Base-by-base conservation (phyloP, 2,329 filamentous ascomycete genomes). In the Monilinia fructigena region DNA sequence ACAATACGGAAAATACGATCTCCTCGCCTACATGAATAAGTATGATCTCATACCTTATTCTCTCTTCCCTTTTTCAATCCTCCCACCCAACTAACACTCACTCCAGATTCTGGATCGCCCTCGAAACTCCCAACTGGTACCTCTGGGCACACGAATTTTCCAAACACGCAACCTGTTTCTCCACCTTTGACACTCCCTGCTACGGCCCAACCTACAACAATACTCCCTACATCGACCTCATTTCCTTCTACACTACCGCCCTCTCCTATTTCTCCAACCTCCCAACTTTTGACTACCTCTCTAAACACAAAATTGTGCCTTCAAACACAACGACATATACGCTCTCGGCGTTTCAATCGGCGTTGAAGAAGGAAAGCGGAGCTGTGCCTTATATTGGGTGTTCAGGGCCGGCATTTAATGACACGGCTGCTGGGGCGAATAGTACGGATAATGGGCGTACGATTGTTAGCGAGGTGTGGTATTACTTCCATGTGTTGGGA, bases 121-220 rank as follows among this genome's bases (percentile, higher is more conserved):
- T 85, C 70, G 78, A 78, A 68, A 81, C 82, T 59, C 80, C 82
- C 18, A 89, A 86, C 77, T 75, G 78, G 61, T 80, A 83, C 45
- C 85, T 90, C 77, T 89, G 87, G 86, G 87, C 77, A 50, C 86
- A 89, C 78, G 86, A 89, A 74, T 89, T 87, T 79, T 82, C 80
- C 77, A 89, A 89, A 79, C 86, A 89, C 76, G 87, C 82, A 3
- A 89, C 87, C 18, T 90, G 87, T 80, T 89, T 79, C 79, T 85
- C 82, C 56, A 88, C 83, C 68, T 89, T 90, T 74, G 85, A 89
- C 73, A 77, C 80, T 7, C 82, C 84, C 40, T 90, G 88, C 81
- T 90, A 88, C 75, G 85, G 85, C 0, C 84, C 86, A 6, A 73
- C 80, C 68, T 86, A 50, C 28, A 59, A 59, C 26, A 26, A 12